Base-by-base conservation (phyloP, 2,329 filamentous ascomycete genomes). In the Periconia sp. region DNA sequence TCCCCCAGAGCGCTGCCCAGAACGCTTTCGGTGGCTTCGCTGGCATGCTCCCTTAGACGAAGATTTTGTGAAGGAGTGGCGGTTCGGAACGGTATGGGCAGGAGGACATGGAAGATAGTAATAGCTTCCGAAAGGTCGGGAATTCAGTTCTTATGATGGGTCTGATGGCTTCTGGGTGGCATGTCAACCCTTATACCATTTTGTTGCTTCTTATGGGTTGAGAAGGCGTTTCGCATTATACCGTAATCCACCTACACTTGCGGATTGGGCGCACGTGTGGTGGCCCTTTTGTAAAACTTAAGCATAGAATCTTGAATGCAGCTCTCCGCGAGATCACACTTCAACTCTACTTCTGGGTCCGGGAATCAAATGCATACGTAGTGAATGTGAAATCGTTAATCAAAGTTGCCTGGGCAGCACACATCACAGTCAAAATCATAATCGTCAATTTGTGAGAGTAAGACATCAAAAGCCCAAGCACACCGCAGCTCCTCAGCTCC, bases 21-120 rank as follows among this genome's bases (percentile, higher is more conserved):
- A 64, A 61, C 56, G 62, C 57, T 57, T 71, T 70, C 41, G 68
- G 68, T 16, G 68, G 68, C 2, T 69, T 66, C 48, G 51, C 65
- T 6, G 68, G 66, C 13, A 61, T 66, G 57, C 59, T 70, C 17
- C 47, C 48, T 17, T 63, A 56, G 11, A 51, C 13, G 40, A 29
- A 19, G 23, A 23, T 29, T 19, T 46, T 38, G 26, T 38, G 25
- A 39, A 13, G 18, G 33, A 32, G 22, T 32, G 36, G 10, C 22
- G 40, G 28, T 31, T 24, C 23, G 32, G 40, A n/a, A n/a, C n/a
- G 26, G 30, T 10, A 30, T 17, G 25, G 35, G 13, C n/a, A 44
- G 32, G 36, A 22, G 38, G 36, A 23, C 9, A 40, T 26, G 40
- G 48, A 43, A 43, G 42, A 52, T 49, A 48, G 36, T 56, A 57